Conservation (phyloP, 371 early-diverging fungal genomes). For the Rhizopus delemar region DNA sequence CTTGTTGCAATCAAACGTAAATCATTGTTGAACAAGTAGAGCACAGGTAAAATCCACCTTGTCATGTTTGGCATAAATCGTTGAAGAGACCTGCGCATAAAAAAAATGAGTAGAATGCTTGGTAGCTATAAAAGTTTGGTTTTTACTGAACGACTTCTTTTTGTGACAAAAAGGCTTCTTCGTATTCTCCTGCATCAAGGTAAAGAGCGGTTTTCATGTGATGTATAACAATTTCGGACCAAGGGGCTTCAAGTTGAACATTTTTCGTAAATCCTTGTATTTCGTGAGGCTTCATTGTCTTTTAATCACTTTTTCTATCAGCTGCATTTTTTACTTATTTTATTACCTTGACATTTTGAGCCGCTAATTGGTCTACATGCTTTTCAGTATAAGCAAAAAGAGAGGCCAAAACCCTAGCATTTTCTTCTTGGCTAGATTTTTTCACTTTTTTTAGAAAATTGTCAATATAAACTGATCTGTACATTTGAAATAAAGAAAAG, state of each 20-base stretch:
- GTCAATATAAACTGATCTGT: conserved; percentile 5
- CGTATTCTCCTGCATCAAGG: conserved; percentile 35
- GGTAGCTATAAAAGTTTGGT: conserved; percentile 6
- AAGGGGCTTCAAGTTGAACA: conserved; percentile 33
- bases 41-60: conserved; percentile 55
- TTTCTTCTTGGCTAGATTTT: conserved; percentile 20
- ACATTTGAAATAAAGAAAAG: too few relatives aligned
- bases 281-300: neutral
- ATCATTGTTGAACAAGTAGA: conserved; percentile 62
- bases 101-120: conserved; percentile 4
- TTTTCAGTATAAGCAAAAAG: conserved; percentile 27
- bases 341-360: conserved; percentile 24
- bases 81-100: conserved; percentile 45
- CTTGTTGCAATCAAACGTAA: conserved; percentile 47
- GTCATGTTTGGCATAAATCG: conserved; percentile 41
- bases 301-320: neutral
- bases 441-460: conserved; percentile 24
- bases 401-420: conserved; percentile 28
- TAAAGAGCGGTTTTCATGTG: conserved; percentile 51
- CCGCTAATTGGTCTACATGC: conserved; percentile 22
- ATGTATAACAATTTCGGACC: conserved; percentile 51
- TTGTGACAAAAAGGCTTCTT: conserved; percentile 58
- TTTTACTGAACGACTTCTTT: conserved; percentile 56
- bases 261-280: neutral
- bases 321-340: neutral